These are phyloP conservation scores for Auriculariales sp. DNA, from an alignment of 768 basidiomycete genomes.

Conservation along the genomic window DNA sequence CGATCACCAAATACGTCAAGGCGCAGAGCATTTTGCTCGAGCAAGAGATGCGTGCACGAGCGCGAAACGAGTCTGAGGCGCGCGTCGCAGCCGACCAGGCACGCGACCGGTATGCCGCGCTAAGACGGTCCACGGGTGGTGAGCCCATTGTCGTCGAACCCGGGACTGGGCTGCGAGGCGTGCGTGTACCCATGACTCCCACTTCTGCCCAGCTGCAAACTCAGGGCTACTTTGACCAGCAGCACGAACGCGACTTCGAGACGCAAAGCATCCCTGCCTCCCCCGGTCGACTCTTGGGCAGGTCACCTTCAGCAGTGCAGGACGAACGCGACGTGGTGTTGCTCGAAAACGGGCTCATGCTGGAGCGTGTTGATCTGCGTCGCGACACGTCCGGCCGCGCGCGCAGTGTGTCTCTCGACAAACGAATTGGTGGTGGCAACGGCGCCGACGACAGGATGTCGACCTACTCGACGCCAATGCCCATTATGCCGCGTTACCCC, in stretches of 20 bases:
- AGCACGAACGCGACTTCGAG: conserved; percentile 12
- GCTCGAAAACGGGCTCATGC: conserved; percentile 78
- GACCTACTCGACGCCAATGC: neutral
- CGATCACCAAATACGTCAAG: conserved; percentile 68
- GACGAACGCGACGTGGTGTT: conserved; percentile 64
- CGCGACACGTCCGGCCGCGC: conserved; percentile 8
- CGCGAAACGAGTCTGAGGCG: conserved; percentile 65
- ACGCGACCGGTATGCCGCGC: conserved; percentile 66
- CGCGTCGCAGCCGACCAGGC: conserved; percentile 60
- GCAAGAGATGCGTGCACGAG: conserved; percentile 67
- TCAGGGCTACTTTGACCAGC: conserved; percentile 18
- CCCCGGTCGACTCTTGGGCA: neutral
- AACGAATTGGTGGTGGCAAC: neutral
- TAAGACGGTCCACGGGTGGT: conserved; percentile 69
- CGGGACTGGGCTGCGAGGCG: conserved; percentile 36
- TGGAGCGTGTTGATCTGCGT: conserved; percentile 74
- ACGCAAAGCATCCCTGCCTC: neutral
- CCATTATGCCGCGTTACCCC: neutral
- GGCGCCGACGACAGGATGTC: neutral
- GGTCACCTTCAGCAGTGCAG: conserved; percentile 21
- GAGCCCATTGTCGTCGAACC: conserved; percentile 31
- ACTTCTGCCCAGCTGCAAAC: neutral
- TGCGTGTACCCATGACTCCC: conserved; percentile 32
- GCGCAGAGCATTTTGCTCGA: conserved; percentile 68
- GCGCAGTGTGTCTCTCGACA: neutral